These are phyloP conservation scores for Amanita molliuscula DNA, from an alignment of 768 basidiomycete genomes.

Conservation along the genomic window DNA sequence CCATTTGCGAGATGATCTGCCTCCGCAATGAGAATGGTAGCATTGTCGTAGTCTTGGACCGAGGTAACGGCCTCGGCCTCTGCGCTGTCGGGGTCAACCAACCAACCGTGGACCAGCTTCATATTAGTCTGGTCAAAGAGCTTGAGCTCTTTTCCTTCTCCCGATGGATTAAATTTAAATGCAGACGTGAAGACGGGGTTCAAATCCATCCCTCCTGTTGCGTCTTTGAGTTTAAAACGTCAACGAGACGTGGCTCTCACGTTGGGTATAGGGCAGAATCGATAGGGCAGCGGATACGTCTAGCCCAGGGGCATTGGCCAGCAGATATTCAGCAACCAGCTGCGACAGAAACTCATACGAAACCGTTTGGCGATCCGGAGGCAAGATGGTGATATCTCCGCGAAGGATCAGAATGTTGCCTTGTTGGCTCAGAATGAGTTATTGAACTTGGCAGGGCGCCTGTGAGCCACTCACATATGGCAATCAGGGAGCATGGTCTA, in stretches of 20 bases:
- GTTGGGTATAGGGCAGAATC: slow-evolving; percentile 68
- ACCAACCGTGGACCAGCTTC: slow-evolving; percentile 83
- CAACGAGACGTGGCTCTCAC: slow-evolving; percentile 30
- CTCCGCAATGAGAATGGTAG: slow-evolving; percentile 65
- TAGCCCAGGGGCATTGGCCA: slow-evolving; percentile 44
- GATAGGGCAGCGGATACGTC: slow-evolving; percentile 66
- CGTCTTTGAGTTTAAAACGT: background rate
- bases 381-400: slow-evolving; percentile 68
- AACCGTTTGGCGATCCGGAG: slow-evolving; percentile 53
- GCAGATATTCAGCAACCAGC: slow-evolving; percentile 74
- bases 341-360: slow-evolving; percentile 82
- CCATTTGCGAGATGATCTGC: slow-evolving; percentile 69
- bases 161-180: slow-evolving; percentile 56
- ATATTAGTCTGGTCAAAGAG: slow-evolving; percentile 81
- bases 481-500: slow-evolving; percentile 88
- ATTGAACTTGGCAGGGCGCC: background rate
- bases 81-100: slow-evolving; percentile 56
- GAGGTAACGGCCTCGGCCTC: slow-evolving; percentile 46
- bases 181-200: slow-evolving; percentile 74
- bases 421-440: slow-evolving; percentile 15
- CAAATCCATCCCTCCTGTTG: slow-evolving; percentile 75
- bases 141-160: slow-evolving; percentile 66
- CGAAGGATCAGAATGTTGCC: slow-evolving; percentile 86
- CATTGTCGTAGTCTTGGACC: slow-evolving; percentile 61
- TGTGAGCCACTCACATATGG: slow-evolving; percentile 50